Evolutionary conservation across 1,139 yeast species (phyloP), one percentile per base, ranked within the genome.

Genomic region (Fermentozyma sake): DNA sequence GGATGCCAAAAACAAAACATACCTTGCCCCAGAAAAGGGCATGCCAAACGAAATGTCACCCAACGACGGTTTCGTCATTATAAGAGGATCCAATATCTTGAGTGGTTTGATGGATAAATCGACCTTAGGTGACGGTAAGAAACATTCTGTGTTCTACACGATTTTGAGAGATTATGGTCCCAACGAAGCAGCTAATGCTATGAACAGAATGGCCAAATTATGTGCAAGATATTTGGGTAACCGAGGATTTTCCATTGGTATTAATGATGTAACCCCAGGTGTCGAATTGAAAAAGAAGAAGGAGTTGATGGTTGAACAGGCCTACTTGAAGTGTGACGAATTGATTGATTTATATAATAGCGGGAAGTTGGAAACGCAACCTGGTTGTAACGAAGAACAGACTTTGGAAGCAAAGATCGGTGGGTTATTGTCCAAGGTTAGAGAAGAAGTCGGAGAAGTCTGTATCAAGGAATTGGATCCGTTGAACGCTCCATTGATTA

Each of bases 401-500:
- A 93, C 99, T 1, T 68, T 93, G 46, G 99, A 93, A 61, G 96
- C 97, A 26, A 89, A 89, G 49, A 91, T 93, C 55, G 95, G 96
- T 60, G 98, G 98, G 41, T 63, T 91, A 23, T 66, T 93, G 40
- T 91, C 98, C 12, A 91, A 89, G 52, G 98, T 93, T 32, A 81
- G 99, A 74, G 98, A 91, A 68, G 96, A 93, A 58, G 97, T 91
- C 15, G 99, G 98, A 56, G 97, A 91, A 42, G 95, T 87, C 35
- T 93, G 98, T 69, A 89, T 93, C 50, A 75, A 72, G 33, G 98
- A 91, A 55, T 65, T 93, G 37, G 96, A 86, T 42, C 75, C 83
- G 31, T 75, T 87, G 24, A 93, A 93, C 55, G 96, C 98, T 19
- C 98, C 98, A 21, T 73, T 93, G 50, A 89, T 93, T 52, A 93